phyloP scores from a whole-genome alignment of 2,329 filamentous ascomycete genomes.

The Uncinocarpus reesii region DNA sequence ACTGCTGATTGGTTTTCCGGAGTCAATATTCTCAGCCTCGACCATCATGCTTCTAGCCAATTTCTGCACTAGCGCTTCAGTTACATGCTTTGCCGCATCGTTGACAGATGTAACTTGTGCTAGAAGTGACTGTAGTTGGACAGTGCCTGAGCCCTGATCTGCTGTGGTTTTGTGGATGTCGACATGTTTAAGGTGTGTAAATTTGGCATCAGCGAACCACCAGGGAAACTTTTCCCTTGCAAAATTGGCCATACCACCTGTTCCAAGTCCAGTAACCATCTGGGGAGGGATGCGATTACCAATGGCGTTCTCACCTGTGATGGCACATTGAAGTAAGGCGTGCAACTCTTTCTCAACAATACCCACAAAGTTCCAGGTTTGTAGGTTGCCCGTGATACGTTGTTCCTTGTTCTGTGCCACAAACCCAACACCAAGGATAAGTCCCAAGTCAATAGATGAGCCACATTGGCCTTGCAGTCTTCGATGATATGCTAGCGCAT shows the following conservation, averaged over 20 bases:
- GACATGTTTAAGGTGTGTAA: background rate
- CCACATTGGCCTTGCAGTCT: background rate
- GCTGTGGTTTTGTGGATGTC: background rate
- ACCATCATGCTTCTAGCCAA: background rate
- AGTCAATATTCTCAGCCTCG: background rate
- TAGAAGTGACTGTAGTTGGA: background rate
- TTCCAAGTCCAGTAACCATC: background rate
- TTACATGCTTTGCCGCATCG: background rate
- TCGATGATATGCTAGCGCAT: conserved; percentile 16
- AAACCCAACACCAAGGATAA: background rate
- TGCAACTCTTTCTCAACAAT: too few species aligned
- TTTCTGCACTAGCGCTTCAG: background rate
- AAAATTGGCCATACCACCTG: too few species aligned
- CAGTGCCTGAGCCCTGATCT: background rate
- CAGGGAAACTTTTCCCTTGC: background rate
- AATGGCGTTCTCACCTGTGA: background rate
- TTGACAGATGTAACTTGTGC: background rate
- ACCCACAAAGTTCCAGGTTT: too few species aligned
- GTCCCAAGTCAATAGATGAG: background rate
- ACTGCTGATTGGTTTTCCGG: too few species aligned
- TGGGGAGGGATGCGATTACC: background rate
- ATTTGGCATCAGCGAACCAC: background rate
- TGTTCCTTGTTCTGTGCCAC: background rate
- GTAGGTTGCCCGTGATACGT: too few species aligned
- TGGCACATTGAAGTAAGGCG: too few species aligned